Conservation (phyloP, 2,329 filamentous ascomycete genomes). For the Ceratocystis ficicola region DNA sequence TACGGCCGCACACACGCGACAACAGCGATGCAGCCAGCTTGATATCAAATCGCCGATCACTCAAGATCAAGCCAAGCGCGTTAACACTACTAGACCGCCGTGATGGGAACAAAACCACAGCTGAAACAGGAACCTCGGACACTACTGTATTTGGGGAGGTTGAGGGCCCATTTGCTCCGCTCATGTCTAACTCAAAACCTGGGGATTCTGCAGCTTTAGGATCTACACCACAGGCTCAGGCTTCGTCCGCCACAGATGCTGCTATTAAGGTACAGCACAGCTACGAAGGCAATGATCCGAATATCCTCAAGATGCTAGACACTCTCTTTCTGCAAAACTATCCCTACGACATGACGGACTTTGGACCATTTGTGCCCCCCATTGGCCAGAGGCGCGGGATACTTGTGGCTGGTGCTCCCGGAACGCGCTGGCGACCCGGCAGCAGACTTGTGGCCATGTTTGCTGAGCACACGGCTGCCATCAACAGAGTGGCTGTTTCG, state of each 20-base stretch:
- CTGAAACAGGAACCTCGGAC: constrained; percentile 48
- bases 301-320: constrained; percentile 60
- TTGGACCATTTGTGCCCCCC: constrained; percentile 49
- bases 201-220: background rate
- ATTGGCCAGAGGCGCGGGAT: constrained; percentile 34
- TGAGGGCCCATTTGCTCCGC: constrained; percentile 40
- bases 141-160: constrained; percentile 49
- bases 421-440: constrained; percentile 57
- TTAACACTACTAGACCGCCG: constrained; percentile 47
- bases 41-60: constrained; percentile 17
- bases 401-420: constrained; percentile 35
- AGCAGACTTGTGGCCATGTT: constrained; percentile 80
- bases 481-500: constrained; percentile 70
- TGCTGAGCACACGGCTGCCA: constrained; percentile 69
- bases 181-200: background rate
- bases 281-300: constrained; percentile 68
- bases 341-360: constrained; percentile 51
- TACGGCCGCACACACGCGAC: background rate
- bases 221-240: background rate
- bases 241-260: background rate
- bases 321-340: constrained; percentile 69
- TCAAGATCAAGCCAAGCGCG: constrained; percentile 43
- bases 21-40: constrained; percentile 21
- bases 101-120: constrained; percentile 45
- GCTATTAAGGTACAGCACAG: constrained; percentile 48